Conservation (phyloP, 306 rosid genomes). For the Chamaecrista fasciculata region DNA sequence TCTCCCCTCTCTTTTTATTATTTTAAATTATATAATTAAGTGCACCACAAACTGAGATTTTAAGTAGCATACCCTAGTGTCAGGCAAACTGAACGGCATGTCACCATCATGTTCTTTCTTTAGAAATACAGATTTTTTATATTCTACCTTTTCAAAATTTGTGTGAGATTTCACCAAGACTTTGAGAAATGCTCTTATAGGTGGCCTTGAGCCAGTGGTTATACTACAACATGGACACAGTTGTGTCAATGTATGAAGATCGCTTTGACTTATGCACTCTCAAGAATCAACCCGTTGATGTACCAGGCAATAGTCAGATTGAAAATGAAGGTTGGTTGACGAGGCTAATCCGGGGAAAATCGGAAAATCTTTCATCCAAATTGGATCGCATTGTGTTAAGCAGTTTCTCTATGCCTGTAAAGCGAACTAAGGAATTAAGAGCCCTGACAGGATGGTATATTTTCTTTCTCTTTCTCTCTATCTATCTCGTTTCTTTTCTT, state of each 20-base stretch:
- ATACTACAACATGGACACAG: slow-evolving; percentile 74
- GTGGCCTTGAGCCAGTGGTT: slow-evolving; percentile 93
- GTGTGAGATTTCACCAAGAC: slow-evolving; percentile 15
- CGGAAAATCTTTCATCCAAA: slow-evolving; percentile 34
- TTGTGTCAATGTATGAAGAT: slow-evolving; percentile 93
- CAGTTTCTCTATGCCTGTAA: slow-evolving; percentile 66
- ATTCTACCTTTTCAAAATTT: slow-evolving; percentile 9
- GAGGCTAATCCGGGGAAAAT: slow-evolving; percentile 46
- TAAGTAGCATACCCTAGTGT: no score
- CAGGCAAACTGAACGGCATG: slow-evolving; percentile 1
- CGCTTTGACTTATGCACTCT: slow-evolving; percentile 70
- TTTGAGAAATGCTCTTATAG: slow-evolving; percentile 35
- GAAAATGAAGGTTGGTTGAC: slow-evolving; percentile 72
- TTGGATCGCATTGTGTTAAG: slow-evolving; percentile 44
- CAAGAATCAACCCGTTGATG: slow-evolving; percentile 57
- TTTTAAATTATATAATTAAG: no score
- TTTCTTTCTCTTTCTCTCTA: slow-evolving; percentile 20
- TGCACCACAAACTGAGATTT: no score
- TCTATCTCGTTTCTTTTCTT: not conserved
- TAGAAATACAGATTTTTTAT: not conserved
- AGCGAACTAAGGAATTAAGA: slow-evolving; percentile 81
- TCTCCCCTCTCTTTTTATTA: no score
- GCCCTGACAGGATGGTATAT: slow-evolving; percentile 84
- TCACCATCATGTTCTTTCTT: not conserved
- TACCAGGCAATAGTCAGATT: slow-evolving; percentile 42